phyloP scores from a whole-genome alignment of 2,329 filamentous ascomycete genomes.

The Emergomyces orientalis region DNA sequence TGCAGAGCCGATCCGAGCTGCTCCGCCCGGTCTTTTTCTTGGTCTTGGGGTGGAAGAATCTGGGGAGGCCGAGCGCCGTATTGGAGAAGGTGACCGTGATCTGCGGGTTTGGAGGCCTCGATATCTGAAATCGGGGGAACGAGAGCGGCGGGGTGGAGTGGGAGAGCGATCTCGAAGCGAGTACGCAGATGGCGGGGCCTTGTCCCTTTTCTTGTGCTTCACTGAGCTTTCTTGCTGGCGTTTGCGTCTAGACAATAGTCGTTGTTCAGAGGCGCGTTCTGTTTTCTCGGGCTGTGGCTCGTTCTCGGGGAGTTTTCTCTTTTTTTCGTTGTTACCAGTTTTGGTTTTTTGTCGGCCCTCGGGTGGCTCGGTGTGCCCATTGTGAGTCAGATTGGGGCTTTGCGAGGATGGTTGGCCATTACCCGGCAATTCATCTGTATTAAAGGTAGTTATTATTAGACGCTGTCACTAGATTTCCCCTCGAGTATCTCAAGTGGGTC shows the following conservation, averaged over 20 bases:
- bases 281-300: slow-evolving; percentile 19
- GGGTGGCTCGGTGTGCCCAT: not conserved
- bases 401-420: not conserved
- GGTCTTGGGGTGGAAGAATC: slow-evolving; percentile 32
- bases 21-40: slow-evolving; percentile 40
- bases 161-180: slow-evolving; percentile 31
- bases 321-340: slow-evolving; percentile 18
- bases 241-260: slow-evolving; percentile 29
- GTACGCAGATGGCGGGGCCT: slow-evolving; percentile 32
- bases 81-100: slow-evolving; percentile 33
- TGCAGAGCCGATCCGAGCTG: slow-evolving; percentile 32
- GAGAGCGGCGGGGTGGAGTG: slow-evolving; percentile 17
- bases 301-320: slow-evolving; percentile 24
- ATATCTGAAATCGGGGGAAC: slow-evolving; percentile 18
- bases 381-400: not conserved
- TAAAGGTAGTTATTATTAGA: not conserved
- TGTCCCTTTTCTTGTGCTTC: slow-evolving; percentile 28
- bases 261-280: slow-evolving; percentile 18
- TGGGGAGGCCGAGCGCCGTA: slow-evolving; percentile 34
- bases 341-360: not conserved
- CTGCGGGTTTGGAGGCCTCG: slow-evolving; percentile 22
- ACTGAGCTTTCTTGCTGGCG: slow-evolving; percentile 33
- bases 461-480: not conserved
- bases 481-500: not conserved
- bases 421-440: not conserved